phyloP scores from a whole-genome alignment of 495 filamentous ascomycete species.

The Penicillium fimorum region DNA sequence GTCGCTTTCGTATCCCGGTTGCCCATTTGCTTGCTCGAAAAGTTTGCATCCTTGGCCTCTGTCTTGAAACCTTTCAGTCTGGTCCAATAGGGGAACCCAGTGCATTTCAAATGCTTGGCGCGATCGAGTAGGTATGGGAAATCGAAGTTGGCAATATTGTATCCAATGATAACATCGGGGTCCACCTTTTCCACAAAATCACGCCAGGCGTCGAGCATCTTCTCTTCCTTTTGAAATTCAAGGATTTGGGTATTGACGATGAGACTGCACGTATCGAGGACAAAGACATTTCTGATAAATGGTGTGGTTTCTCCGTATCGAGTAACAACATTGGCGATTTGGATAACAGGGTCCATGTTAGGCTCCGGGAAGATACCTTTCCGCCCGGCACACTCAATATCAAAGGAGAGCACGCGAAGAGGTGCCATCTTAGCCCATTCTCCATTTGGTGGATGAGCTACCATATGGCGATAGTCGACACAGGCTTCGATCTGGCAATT shows the following conservation, averaged over 20 bases:
- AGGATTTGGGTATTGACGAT: constrained; percentile 96
- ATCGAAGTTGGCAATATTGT: constrained; percentile 99
- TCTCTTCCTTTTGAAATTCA: constrained; percentile 71
- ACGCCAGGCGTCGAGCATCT: constrained; percentile 86
- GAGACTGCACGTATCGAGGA: constrained; percentile 79
- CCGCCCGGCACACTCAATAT: constrained; percentile 97
- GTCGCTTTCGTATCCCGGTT: constrained; percentile 91
- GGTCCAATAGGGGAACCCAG: constrained; percentile 80
- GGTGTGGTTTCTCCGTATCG: constrained; percentile 93
- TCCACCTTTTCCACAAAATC: constrained; percentile 90
- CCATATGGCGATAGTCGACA: constrained; percentile 75
- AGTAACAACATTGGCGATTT: constrained; percentile 98
- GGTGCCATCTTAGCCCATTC: constrained; percentile 99
- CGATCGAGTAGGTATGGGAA: constrained; percentile 94
- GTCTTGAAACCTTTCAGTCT: constrained; percentile 65
- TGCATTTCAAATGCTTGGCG: constrained; percentile 76
- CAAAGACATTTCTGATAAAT: constrained; percentile 96
- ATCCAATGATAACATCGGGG: constrained; percentile 96
- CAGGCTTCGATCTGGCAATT: constrained; percentile 94
- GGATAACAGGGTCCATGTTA: constrained; percentile 88
- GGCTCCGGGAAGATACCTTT: constrained; percentile 97
- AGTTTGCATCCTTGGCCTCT: constrained; percentile 69
- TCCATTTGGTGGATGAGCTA: constrained; percentile 84
- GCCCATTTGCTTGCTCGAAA: constrained; percentile 98
- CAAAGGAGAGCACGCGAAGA: constrained; percentile 87